A percentile compares a stretch with the other conserved stretches of the same genome.
These are phyloP conservation scores for Gossypium thurberi DNA, from an alignment of 345 rosid species.

Conservation along the genomic window DNA sequence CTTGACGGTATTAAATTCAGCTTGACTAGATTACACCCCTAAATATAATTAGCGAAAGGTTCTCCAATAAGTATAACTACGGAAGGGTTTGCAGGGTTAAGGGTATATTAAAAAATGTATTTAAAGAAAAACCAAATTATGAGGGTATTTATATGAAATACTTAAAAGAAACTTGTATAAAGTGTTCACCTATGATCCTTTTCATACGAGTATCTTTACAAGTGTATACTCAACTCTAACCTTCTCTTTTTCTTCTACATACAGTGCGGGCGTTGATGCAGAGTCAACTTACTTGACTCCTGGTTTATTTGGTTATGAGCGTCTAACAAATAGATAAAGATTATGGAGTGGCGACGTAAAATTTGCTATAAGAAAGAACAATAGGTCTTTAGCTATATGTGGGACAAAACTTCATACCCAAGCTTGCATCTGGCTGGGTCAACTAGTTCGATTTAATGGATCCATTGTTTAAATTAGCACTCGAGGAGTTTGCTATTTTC, in stretches of 20 bases:
- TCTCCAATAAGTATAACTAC: no score
- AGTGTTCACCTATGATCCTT: constrained; percentile 4
- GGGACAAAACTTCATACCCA: constrained; percentile 58
- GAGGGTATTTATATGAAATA: background rate
- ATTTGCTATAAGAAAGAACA: constrained; percentile 1
- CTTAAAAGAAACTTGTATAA: background rate
- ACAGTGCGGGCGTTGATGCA: constrained; percentile 39
- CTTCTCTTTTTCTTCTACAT: constrained; percentile 37
- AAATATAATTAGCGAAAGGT: no score
- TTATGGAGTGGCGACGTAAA: constrained; percentile 17
- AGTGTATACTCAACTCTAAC: constrained; percentile 25
- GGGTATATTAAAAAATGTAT: no score
- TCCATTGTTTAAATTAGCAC: constrained; percentile 34
- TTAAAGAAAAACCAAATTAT: no score
- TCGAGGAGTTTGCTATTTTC: constrained; percentile 47
- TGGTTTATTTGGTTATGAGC: constrained; percentile 30
- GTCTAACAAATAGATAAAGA: constrained; percentile 31
- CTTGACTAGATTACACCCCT: no score
- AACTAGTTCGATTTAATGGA: constrained; percentile 10
- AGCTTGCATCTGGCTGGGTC: constrained; percentile 26
- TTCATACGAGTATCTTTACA: constrained; percentile 27
- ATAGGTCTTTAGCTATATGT: background rate
- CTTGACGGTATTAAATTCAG: no score
- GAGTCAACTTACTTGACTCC: constrained; percentile 29
- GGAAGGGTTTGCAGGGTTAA: no score